Conservation (phyloP, 306 rosid genomes). For the Acacia acuminata region DNA sequence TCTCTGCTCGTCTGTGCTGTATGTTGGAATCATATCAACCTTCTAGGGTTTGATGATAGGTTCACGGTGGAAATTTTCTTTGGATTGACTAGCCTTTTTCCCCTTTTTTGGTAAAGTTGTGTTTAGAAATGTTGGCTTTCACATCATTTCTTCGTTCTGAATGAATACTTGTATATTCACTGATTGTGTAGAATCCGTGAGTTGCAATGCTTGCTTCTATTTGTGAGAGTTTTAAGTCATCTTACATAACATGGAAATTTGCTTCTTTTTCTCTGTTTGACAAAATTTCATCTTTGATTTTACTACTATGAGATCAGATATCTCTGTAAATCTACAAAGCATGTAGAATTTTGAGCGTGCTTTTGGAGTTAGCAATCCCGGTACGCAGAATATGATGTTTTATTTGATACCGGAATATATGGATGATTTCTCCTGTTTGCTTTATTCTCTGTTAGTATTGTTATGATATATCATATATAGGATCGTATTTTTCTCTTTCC, state of each 20-base stretch:
- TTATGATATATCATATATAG: background rate
- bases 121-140: background rate
- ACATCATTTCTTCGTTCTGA: background rate
- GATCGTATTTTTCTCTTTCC: background rate
- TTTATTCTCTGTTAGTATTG: conserved; percentile 14
- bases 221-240: background rate
- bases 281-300: background rate
- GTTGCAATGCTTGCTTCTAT: conserved; percentile 8
- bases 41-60: conserved; percentile 40
- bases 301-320: background rate
- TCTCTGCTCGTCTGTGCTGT: background rate
- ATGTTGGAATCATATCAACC: conserved; percentile 17
- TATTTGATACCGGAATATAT: conserved; percentile 1
- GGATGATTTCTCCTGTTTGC: conserved; percentile 7
- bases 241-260: background rate
- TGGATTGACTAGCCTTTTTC: background rate
- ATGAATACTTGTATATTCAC: background rate
- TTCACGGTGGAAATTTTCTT: conserved; percentile 24
- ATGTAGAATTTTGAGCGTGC: background rate
- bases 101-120: background rate
- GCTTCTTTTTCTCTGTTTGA: background rate
- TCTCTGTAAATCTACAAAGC: background rate
- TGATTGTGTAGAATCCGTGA: background rate
- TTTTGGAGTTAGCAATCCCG: conserved; percentile 7
- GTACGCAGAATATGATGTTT: conserved; percentile 24